Percentiles rank a stretch among this genome's conserved stretches.
Evolutionary conservation across 2,329 filamentous ascomycete genomes (phyloP).

Genomic region (Lecanoromycetidae sp.): DNA sequence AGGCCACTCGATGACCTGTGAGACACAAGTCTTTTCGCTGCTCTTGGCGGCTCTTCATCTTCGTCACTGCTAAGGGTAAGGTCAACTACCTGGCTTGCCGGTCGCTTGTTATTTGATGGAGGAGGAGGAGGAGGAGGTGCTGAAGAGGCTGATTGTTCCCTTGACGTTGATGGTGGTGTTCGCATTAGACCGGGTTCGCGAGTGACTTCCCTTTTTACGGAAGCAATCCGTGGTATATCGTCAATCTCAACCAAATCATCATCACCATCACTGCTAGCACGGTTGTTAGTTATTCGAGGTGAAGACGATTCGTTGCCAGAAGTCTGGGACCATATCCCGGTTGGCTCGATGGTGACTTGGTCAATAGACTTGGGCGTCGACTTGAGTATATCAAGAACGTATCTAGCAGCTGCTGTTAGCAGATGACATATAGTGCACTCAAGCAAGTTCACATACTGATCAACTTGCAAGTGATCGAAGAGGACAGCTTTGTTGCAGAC

Average conservation of each 20-base stretch:
- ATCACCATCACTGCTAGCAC: slow-evolving; percentile 28
- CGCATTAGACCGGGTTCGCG: slow-evolving; percentile 24
- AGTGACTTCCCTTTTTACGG: slow-evolving; percentile 31
- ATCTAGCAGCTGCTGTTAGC: slow-evolving; percentile 38
- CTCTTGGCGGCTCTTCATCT: slow-evolving; percentile 28
- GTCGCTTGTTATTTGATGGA: slow-evolving; percentile 32
- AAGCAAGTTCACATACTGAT: slow-evolving; percentile 51
- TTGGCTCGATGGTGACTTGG: slow-evolving; percentile 79
- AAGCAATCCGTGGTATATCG: slow-evolving; percentile 24
- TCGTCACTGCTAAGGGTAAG: slow-evolving; percentile 43
- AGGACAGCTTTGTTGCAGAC: slow-evolving; percentile 75
- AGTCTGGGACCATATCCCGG: slow-evolving; percentile 60
- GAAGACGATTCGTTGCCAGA: slow-evolving; percentile 32
- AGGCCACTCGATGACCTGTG: slow-evolving; percentile 4
- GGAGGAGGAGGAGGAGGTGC: slow-evolving; percentile 24
- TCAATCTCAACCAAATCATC: slow-evolving; percentile 41
- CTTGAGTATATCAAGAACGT: slow-evolving; percentile 74
- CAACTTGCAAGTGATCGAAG: slow-evolving; percentile 73
- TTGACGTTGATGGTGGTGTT: slow-evolving; percentile 23
- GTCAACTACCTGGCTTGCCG: slow-evolving; percentile 40
- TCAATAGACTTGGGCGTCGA: slow-evolving; percentile 60
- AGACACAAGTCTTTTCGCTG: slow-evolving; percentile 23
- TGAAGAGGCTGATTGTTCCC: slow-evolving; percentile 25
- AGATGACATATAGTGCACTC: neutral
- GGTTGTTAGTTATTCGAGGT: slow-evolving; percentile 25